Conservation (phyloP, 2,329 filamentous ascomycete species). For the Ceratocystis papillata region DNA sequence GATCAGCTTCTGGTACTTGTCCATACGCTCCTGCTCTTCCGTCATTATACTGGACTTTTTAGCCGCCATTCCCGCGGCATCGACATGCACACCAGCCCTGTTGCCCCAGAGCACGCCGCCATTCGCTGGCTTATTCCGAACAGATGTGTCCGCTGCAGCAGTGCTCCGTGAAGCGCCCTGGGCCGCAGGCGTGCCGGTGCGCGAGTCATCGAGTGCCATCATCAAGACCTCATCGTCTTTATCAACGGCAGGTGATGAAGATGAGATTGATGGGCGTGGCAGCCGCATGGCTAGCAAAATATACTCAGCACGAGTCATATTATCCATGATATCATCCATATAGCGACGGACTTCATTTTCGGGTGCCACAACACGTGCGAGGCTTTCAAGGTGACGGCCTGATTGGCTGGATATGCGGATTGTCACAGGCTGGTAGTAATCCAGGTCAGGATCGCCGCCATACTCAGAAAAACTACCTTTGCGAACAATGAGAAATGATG, state of each 20-base stretch:
- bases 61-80: constrained; percentile 19
- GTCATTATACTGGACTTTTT: constrained; percentile 17
- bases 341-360: constrained; percentile 53
- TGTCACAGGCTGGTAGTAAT: constrained; percentile 68
- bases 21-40: constrained; percentile 32
- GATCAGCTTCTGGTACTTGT: constrained; percentile 33
- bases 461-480: constrained; percentile 58
- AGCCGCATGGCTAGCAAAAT: constrained; percentile 56
- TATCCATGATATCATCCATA: constrained; percentile 61
- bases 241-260: constrained; percentile 29
- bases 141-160: constrained; percentile 23
- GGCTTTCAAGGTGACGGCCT: constrained; percentile 48
- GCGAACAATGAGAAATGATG: constrained; percentile 67
- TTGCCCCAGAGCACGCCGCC: constrained; percentile 33
- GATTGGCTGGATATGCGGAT: constrained; percentile 47
- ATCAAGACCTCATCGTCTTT: constrained; percentile 28
- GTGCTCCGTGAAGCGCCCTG: constrained; percentile 29
- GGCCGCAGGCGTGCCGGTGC: constrained; percentile 30
- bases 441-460: constrained; percentile 49
- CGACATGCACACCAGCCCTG: constrained; percentile 6
- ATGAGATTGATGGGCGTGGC: constrained; percentile 34
- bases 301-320: constrained; percentile 57
- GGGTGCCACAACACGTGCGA: constrained; percentile 51
- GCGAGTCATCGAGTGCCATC: constrained; percentile 30
- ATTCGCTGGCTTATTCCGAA: constrained; percentile 27